Conservation (phyloP, 176 grass and related monocot genomes). For the Elymus sibiricus region DNA sequence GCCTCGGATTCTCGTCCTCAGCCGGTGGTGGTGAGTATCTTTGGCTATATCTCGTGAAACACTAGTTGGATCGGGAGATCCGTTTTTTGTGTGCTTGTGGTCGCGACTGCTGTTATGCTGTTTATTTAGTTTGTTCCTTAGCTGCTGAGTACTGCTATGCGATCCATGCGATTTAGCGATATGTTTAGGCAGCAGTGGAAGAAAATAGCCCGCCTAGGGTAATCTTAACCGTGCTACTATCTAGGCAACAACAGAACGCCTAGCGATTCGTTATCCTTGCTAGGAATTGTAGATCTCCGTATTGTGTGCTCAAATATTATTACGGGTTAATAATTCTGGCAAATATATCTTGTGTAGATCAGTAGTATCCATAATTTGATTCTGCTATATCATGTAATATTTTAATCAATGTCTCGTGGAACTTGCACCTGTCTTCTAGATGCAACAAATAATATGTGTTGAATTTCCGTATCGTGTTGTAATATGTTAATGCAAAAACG, state of each 20-base stretch:
- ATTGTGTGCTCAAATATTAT: not conserved
- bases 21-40: constrained; percentile 25
- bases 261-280: not conserved
- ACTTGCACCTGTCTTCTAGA: not conserved
- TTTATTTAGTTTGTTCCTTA: not conserved
- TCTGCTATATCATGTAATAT: too few species aligned
- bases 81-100: not conserved
- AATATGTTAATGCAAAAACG: not conserved
- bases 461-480: not conserved
- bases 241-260: too few species aligned
- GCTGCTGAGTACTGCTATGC: not conserved
- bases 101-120: not conserved
- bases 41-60: not conserved
- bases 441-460: not conserved
- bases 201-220: too few species aligned
- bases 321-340: not conserved
- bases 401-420: too few species aligned
- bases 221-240: not conserved
- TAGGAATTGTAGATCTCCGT: not conserved
- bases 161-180: not conserved
- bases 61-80: constrained; percentile 12
- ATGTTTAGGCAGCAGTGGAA: too few species aligned
- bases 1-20: constrained; percentile 39
- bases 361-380: not conserved
- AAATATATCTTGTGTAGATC: not conserved